A percentile compares a stretch with the other conserved stretches of the same genome.
phyloP scores from a whole-genome alignment of 2,329 filamentous ascomycete species.

The Xylaria sp. region DNA sequence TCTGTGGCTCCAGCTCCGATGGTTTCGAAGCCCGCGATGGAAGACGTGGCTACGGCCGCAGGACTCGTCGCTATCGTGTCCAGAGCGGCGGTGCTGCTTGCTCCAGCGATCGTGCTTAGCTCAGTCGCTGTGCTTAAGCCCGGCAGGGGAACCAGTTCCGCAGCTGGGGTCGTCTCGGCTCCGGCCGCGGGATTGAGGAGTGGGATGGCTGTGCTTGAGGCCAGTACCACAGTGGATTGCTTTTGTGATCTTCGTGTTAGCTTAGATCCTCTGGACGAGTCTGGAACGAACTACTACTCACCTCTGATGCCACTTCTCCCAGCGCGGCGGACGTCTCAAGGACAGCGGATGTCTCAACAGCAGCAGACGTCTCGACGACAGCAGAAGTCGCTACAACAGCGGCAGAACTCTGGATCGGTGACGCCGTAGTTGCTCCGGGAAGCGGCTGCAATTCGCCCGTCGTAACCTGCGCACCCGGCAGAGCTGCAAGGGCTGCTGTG shows the following conservation, averaged over 20 bases:
- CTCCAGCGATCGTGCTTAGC: background rate
- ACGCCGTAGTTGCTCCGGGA: slow-evolving; percentile 28
- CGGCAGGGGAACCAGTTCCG: slow-evolving; percentile 7
- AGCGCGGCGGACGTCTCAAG: slow-evolving; percentile 3
- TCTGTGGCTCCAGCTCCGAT: slow-evolving; percentile 4
- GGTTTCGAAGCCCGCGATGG: slow-evolving; percentile 21
- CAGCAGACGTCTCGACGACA: slow-evolving; percentile 1
- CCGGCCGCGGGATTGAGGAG: slow-evolving; percentile 4
- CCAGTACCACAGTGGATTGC: slow-evolving; percentile 11
- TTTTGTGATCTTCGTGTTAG: slow-evolving; percentile 18
- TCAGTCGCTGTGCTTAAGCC: background rate
- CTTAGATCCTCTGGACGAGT: background rate
- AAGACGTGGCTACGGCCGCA: background rate
- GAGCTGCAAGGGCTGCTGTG: slow-evolving; percentile 31
- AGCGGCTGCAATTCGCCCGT: slow-evolving; percentile 40
- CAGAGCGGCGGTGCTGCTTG: background rate
- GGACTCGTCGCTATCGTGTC: background rate
- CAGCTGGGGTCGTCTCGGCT: slow-evolving; percentile 8
- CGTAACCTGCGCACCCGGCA: slow-evolving; percentile 42
- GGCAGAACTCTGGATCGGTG: slow-evolving; percentile 21
- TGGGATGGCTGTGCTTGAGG: slow-evolving; percentile 19
- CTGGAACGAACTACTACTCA: background rate
- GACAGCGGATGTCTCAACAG: background rate
- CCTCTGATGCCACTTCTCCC: slow-evolving; percentile 23
- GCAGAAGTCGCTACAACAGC: slow-evolving; percentile 23